phyloP scores from a whole-genome alignment of 2,329 filamentous ascomycete species.

The Cordyceps tenuipes region DNA sequence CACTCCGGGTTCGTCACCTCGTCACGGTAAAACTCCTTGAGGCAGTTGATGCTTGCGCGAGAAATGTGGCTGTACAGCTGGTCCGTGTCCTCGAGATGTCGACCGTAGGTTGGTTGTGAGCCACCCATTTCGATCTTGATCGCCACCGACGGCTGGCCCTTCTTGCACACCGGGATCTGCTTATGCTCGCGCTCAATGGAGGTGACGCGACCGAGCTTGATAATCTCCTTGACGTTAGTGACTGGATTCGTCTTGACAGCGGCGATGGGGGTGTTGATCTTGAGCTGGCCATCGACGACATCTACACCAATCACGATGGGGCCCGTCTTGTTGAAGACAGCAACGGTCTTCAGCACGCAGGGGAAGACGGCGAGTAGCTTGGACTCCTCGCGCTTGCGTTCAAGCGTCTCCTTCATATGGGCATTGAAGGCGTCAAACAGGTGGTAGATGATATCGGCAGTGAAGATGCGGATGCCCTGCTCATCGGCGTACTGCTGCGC shows the following conservation, averaged over 20 bases:
- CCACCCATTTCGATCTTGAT: constrained; percentile 93
- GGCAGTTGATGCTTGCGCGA: constrained; percentile 78
- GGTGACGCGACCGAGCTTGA: constrained; percentile 85
- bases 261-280: constrained; percentile 81
- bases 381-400: constrained; percentile 91
- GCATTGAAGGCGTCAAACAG: constrained; percentile 94
- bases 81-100: constrained; percentile 90
- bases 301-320: constrained; percentile 95
- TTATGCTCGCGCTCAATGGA: constrained; percentile 98
- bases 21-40: constrained; percentile 90
- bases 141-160: constrained; percentile 92
- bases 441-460: constrained; percentile 98
- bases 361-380: constrained; percentile 97
- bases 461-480: constrained; percentile 94
- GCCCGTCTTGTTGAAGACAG: constrained; percentile 96
- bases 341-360: constrained; percentile 80
- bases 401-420: constrained; percentile 80
- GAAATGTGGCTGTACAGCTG: constrained; percentile 81
- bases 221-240: constrained; percentile 74
- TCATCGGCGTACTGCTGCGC: constrained; percentile 86
- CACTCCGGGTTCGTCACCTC: constrained; percentile 92
- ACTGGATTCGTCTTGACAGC: constrained; percentile 74
- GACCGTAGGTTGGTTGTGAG: constrained; percentile 88
- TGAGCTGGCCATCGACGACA: constrained; percentile 81
- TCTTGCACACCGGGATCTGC: constrained; percentile 83